These are phyloP conservation scores for Talaromyces trachyspermus DNA, from an alignment of 495 filamentous ascomycete species.

Conservation along the genomic window DNA sequence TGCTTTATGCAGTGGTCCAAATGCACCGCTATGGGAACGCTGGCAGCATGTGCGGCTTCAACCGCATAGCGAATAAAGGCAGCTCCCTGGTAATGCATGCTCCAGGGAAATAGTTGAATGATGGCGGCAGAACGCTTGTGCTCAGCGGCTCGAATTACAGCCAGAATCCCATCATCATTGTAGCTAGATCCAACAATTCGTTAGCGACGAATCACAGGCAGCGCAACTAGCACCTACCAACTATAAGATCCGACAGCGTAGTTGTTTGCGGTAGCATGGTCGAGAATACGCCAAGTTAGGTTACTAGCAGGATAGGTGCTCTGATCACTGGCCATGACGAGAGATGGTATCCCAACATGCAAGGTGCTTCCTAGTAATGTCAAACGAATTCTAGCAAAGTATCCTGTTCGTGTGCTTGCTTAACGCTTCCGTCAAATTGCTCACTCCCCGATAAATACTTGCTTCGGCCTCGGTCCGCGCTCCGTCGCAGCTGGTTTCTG, in stretches of 20 bases:
- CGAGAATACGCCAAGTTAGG: conserved; percentile 12
- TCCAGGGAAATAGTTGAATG: conserved; percentile 72
- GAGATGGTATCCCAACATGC: too few relatives aligned
- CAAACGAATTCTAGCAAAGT: too few relatives aligned
- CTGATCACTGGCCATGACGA: neutral
- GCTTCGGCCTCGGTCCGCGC: too few relatives aligned
- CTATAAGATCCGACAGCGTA: conserved; percentile 13
- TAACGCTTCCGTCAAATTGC: too few relatives aligned
- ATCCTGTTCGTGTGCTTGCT: too few relatives aligned
- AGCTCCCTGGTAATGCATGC: conserved; percentile 51
- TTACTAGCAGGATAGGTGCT: conserved; percentile 9
- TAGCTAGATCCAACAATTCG: conserved; percentile 27
- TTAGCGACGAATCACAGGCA: neutral
- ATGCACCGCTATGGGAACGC: conserved; percentile 56
- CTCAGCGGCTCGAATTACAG: conserved; percentile 59
- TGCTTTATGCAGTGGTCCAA: conserved; percentile 57
- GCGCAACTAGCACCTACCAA: conserved; percentile 4
- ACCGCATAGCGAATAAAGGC: conserved; percentile 44
- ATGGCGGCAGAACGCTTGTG: conserved; percentile 55
- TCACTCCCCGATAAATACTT: too few relatives aligned
- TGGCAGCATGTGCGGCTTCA: conserved; percentile 44
- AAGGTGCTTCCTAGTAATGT: too few relatives aligned
- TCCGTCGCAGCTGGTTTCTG: too few relatives aligned
- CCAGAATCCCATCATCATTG: conserved; percentile 66
- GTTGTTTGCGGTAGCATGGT: conserved; percentile 9